Evolutionary conservation across 805 yeast genomes (phyloP), one percentile per base, ranked within the genome.

Genomic region (Helenozyma rhizophorensis): DNA sequence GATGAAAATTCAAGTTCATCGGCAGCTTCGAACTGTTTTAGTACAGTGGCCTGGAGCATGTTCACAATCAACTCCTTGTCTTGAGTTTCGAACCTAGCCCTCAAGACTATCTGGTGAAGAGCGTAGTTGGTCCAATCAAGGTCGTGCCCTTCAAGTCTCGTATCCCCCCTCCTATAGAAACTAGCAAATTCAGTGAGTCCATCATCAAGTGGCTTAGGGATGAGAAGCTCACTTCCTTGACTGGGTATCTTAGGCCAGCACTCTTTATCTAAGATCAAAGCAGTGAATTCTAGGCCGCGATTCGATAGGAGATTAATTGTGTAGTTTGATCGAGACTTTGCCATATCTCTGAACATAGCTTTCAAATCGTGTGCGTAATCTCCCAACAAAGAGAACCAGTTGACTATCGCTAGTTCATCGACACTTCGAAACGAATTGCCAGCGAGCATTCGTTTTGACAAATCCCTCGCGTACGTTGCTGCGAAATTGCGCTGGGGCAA

Each of bases 51-150:
- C 42, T 71, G 75, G 28, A 64, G 58, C n/a, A 70, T 42, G 24
- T 70, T 68, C 13, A 71, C 60, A 2, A 37, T 39, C 21, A 67
- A 47, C 16, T 62, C 68, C 30, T 60, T 61, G 8, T 45, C 28
- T 0, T 58, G 64, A 9, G 39, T 39, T 11, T 49, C 48, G 39
- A 70, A 69, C 14, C 47, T 36, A 2, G 58, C 58, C 10, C 42
- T 37, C 11, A 72, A 50, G 0, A 48, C 42, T 12, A 71, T 37
- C 37, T 68, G 69, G 32, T 72, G 76, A n/a, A 70, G 48, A 12
- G 64, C 54, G 30, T 56, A 62, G 32, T 50, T 53, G 21, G 53
- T 55, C 77, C 76, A 71, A 37, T 68, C 63, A 11, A 69, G 48
- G 3, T 34, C 49, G 33, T 54, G 60, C 25, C 43, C 48, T 27